These are phyloP conservation scores for Zasmidium angulare DNA, from an alignment of 2,329 filamentous ascomycete genomes.

Conservation along the genomic window DNA sequence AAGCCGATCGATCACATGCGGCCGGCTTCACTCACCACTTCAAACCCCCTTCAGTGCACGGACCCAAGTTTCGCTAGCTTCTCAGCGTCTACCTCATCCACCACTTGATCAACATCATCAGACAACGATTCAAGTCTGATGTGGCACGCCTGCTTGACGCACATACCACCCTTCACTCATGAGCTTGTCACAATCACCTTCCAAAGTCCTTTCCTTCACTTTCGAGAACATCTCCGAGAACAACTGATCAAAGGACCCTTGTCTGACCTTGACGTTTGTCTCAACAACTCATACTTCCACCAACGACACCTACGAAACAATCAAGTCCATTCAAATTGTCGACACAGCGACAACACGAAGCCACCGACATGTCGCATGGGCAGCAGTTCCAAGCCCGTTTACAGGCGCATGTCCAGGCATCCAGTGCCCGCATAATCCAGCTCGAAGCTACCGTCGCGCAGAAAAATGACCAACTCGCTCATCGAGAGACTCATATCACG, in stretches of 20 bases:
- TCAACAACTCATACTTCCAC: background rate
- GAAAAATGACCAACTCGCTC: constrained; percentile 20
- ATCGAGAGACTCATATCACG: background rate
- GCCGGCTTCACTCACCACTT: background rate
- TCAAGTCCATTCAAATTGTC: background rate
- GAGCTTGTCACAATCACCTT: background rate
- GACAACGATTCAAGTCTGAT: too few species aligned
- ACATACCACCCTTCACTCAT: background rate
- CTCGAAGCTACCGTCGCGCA: constrained; percentile 20
- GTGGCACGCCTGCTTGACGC: too few species aligned
- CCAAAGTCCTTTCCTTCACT: background rate
- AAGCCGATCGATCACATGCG: background rate
- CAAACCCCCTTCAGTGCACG: too few species aligned
- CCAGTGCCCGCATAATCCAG: constrained; percentile 18
- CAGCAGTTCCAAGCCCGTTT: constrained; percentile 19
- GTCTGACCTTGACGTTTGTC: background rate
- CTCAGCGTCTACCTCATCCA: too few species aligned
- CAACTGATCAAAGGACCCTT: background rate
- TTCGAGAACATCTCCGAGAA: constrained; percentile 1
- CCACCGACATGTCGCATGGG: constrained; percentile 18
- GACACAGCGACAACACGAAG: too few species aligned
- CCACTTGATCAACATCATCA: too few species aligned
- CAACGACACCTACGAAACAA: background rate
- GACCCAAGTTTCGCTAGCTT: too few species aligned
- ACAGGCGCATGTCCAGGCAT: constrained; percentile 18